Conservation (phyloP, 148 eudicot species). For the Diospyros lotus region DNA sequence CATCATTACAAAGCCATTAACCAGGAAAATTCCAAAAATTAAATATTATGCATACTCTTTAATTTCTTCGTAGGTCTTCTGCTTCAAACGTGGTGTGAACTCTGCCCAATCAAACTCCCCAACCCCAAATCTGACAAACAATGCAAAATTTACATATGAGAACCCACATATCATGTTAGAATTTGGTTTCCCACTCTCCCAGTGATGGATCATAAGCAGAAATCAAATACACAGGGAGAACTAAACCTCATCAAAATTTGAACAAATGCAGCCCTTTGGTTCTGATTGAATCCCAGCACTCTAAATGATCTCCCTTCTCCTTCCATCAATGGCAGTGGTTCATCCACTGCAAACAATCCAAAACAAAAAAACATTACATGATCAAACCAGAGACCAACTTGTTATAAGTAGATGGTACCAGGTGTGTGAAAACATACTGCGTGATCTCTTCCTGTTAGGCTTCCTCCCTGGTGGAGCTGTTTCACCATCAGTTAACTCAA, state of each 20-base stretch:
- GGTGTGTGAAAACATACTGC: constrained; percentile 43
- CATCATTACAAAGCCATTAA: not conserved
- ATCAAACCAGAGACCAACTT: constrained; percentile 8
- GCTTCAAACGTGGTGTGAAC: constrained; percentile 81
- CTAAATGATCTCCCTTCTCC: constrained; percentile 92
- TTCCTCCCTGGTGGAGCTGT: constrained; percentile 44
- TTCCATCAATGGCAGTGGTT: constrained; percentile 81
- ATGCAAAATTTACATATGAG: not conserved
- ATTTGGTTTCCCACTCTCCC: not conserved
- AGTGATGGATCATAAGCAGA: not conserved
- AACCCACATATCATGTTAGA: not conserved
- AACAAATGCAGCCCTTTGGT: constrained; percentile 84
- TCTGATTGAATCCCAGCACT: constrained; percentile 88
- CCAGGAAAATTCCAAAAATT: constrained; percentile 7
- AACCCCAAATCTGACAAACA: constrained; percentile 65
- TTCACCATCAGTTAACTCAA: constrained; percentile 73
- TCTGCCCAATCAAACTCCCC: constrained; percentile 90
- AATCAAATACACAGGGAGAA: constrained; percentile 9
- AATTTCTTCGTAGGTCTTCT: constrained; percentile 79
- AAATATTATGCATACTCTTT: constrained; percentile 45
- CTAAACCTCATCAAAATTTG: constrained; percentile 89
- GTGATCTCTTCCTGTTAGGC: constrained; percentile 70
- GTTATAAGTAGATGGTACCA: not conserved
- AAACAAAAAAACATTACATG: constrained; percentile 2
- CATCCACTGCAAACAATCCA: constrained; percentile 52